These are phyloP conservation scores for Acer negundo DNA, from an alignment of 345 rosid species.

Conservation along the genomic window DNA sequence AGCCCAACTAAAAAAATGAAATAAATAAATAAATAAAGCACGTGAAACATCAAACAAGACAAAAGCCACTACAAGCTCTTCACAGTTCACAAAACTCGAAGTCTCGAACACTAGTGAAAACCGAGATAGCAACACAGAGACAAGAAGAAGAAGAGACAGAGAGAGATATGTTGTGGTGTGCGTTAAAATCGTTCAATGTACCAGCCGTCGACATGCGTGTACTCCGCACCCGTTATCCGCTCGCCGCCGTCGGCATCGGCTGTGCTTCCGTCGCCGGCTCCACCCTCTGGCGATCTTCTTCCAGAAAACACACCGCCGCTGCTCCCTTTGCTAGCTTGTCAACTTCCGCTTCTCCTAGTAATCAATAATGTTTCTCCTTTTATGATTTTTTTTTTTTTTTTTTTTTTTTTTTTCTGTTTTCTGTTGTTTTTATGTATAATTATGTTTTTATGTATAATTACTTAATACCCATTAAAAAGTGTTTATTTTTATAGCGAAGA, in stretches of 20 bases:
- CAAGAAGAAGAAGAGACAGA: not conserved
- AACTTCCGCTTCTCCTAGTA: conserved; percentile 41
- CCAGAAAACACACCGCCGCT: conserved; percentile 20
- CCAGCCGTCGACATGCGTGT: conserved; percentile 35
- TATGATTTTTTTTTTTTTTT: not conserved
- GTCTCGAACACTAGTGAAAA: not conserved
- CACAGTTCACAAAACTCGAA: not conserved
- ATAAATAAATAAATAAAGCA: no score
- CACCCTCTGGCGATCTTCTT: conserved; percentile 33
- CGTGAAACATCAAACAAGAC: not conserved
- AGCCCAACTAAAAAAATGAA: no score
- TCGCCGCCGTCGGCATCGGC: conserved; percentile 38
- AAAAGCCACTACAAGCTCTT: not conserved
- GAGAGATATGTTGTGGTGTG: conserved; percentile 44
- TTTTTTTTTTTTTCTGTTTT: not conserved
- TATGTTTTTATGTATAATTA: not conserved
- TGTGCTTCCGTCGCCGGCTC: conserved; percentile 40
- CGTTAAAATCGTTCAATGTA: conserved; percentile 33
- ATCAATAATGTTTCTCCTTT: not conserved
- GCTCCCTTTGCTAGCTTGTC: conserved; percentile 50
- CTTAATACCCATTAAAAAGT: not conserved
- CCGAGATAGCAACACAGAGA: not conserved
- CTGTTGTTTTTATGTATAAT: not conserved
- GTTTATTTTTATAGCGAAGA: not conserved
- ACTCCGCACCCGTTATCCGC: conserved; percentile 25